Evolutionary conservation across 371 early-diverging fungal species (phyloP), one percentile per base, ranked within the genome.

Genomic region (Mortierella sp.): DNA sequence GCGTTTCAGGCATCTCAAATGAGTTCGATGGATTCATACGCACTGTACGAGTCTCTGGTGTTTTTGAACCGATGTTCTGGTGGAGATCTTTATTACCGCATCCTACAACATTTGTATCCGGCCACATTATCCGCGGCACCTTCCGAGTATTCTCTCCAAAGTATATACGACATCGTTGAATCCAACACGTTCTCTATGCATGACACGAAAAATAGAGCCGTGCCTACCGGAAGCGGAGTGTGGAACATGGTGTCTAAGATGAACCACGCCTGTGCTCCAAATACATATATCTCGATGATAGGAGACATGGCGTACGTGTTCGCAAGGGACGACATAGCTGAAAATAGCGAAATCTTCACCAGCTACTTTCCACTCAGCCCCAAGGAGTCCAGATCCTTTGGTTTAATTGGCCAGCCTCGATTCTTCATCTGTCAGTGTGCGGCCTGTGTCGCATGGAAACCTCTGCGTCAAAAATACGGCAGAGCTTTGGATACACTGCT

Each of bases 241-340:
- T 60, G 60, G 60, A 37, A 23, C 26, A n/a, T 60, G 40, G 42
- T 40, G 60, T 60, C 60, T 12, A 60, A 60, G 40, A 60, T 60
- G 60, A 60, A 60, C 26, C 60, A 60, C 40, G 35, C 35, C 26
- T 60, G 60, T 60, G 60, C 60, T 23, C 60, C 60, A 42, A 60
- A 60, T 26, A 60, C 60, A 13, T 60, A 60, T 26, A 40, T 23
- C 9, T 40, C 60, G 10, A 26, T 60, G 17, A 40, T 60, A 17
- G 60, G 40, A 15, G 60, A 60, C 12, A 42, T 60, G 60, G 40
- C 40, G 60, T 60, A 60, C 60, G 40, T 60, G 35, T 60, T 34
- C 35, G 60, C 60, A 2, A 35, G 60, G 26, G 40, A 60, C 22
- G 40, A 60, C 35, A 37, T 60, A 19, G 40, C 60, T 60, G 60